Conservation (phyloP, 192 early-diverging fungal species). For the Gigaspora rosea region DNA sequence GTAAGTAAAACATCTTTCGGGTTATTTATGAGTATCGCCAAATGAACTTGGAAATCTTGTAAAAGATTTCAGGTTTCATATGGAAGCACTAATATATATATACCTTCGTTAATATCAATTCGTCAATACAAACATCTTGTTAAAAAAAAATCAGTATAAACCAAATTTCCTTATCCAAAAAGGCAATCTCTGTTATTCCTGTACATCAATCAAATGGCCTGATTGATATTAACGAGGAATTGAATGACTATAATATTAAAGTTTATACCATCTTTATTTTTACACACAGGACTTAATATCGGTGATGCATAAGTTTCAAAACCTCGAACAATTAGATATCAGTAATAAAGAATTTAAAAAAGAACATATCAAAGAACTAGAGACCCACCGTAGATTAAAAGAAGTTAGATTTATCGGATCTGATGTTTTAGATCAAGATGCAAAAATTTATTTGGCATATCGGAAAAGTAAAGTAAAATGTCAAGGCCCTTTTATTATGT, state of each 20-base stretch:
- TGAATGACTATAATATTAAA: no score
- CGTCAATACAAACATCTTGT: no score
- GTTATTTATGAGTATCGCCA: no score
- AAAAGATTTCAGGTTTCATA: no score
- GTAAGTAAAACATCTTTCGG: background rate
- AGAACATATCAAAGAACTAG: slow-evolving; percentile 6
- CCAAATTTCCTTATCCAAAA: no score
- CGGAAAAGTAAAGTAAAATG: slow-evolving; percentile 14
- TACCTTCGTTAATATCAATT: no score
- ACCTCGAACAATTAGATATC: slow-evolving; percentile 2
- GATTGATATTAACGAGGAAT: no score
- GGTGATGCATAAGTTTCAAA: background rate
- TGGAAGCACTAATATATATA: no score
- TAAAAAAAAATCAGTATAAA: no score
- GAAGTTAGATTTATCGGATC: slow-evolving; percentile 5
- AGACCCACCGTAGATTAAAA: background rate
- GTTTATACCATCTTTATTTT: background rate
- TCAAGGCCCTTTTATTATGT: slow-evolving; percentile 15
- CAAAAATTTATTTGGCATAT: slow-evolving; percentile 14
- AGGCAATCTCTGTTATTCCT: no score
- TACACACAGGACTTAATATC: background rate
- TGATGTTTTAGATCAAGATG: slow-evolving; percentile 6
- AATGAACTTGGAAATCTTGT: no score
- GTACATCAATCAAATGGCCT: no score
- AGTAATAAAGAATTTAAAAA: slow-evolving; percentile 7